phyloP scores from a whole-genome alignment of 495 filamentous ascomycete species.

The Darksidea phi region DNA sequence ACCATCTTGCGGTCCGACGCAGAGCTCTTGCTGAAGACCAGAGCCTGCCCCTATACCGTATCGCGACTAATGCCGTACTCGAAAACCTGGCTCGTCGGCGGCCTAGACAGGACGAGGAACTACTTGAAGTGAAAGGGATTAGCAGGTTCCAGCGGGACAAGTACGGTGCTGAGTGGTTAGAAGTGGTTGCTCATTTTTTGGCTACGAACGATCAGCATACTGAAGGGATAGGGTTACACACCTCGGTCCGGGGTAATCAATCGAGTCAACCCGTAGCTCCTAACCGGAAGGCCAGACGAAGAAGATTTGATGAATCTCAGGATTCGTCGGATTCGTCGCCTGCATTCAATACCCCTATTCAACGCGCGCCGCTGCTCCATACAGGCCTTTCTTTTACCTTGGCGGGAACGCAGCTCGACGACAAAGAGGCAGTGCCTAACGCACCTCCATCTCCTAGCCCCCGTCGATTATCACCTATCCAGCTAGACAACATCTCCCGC shows the following conservation, averaged over 20 bases:
- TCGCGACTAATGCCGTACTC: constrained; percentile 22
- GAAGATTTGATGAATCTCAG: background rate
- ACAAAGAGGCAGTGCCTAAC: background rate
- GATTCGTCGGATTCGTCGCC: constrained; percentile 9
- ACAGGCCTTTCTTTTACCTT: constrained; percentile 24
- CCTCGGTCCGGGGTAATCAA: background rate
- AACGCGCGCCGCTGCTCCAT: constrained; percentile 15
- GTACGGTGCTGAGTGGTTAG: constrained; percentile 23
- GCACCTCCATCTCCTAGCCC: background rate
- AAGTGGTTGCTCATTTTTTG: constrained; percentile 10
- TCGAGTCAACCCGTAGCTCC: background rate
- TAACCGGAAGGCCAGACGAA: background rate
- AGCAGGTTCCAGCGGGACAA: constrained; percentile 4
- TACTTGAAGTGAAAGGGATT: constrained; percentile 17
- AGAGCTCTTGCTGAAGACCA: background rate
- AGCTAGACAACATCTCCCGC: background rate
- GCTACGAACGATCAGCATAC: background rate
- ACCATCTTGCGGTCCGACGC: background rate
- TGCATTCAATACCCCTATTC: constrained; percentile 12
- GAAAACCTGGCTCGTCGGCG: constrained; percentile 15
- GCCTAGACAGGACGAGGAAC: constrained; percentile 4
- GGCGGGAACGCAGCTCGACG: background rate
- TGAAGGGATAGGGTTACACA: background rate
- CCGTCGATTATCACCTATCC: no score
- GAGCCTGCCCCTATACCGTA: background rate